Evolutionary conservation across 116 monocot species (phyloP), one percentile per base, ranked within the genome.

Genomic region (Phalaenopsis hybrid): DNA sequence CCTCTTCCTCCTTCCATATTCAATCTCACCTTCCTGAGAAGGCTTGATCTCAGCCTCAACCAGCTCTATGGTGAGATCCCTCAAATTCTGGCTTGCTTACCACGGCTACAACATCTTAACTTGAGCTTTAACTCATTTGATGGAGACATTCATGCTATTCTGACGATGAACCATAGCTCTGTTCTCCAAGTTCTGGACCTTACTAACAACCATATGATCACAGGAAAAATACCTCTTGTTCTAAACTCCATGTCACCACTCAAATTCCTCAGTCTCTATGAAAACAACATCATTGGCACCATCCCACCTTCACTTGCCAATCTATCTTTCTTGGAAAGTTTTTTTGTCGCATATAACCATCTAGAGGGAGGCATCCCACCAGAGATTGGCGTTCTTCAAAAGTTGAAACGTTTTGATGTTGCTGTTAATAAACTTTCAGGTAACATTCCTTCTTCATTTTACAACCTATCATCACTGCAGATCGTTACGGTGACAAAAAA

Each of bases 11-110:
- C 61, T 6, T 76, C 77, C 77, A 15, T 77, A 9, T 76, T 18
- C 20, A 77, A 82, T 61, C 76, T 82, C 77, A 65, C 82, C 28
- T 67, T 48, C 65, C 81, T 81, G 21, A 15, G 4, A 7, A 57
- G 37, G 5, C 31, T 81, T 34, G 20, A 57, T 37, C 81, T 81
- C 37, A 11, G 69, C 51, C n/a, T 11, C 55, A 81, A 81, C 52
- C 3, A 41, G 10, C 37, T 81, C 21, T 33, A 28, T 23, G 74
- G 74, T 20, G 16, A 52, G 2, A 21, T 81, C 41, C 81, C 74
- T 6, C 33, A 20, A 12, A 44, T 44, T 25, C 9, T 46, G 46
- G 57, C 75, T 13, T 6, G 2, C 1, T 74, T 82, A 15, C 31
- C 1, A 0, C 57, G 34, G 11, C 45, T 82, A 33, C n/a, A 75